Evolutionary conservation across 2,329 filamentous ascomycete species (phyloP).

Genomic region (Pseudocercospora fuligena): DNA sequence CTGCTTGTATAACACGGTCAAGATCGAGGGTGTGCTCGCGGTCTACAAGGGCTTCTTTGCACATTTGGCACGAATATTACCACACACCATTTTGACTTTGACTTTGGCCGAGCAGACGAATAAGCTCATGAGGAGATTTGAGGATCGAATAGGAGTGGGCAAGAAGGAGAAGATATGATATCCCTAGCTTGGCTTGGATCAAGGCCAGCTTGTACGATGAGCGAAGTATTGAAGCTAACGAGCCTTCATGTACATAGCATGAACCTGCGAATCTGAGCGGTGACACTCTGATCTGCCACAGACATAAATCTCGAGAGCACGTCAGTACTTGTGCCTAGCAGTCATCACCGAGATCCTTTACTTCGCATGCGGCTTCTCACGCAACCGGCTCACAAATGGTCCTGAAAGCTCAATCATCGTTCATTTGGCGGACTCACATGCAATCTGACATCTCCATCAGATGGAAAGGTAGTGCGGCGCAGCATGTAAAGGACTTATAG

Average conservation of each 20-base stretch:
- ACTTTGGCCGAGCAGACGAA: constrained; percentile 96
- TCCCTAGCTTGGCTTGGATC: constrained; percentile 2
- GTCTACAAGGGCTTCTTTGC: constrained; percentile 98
- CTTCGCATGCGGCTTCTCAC: too few relatives aligned
- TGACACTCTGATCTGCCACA: not conserved
- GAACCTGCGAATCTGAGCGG: not conserved
- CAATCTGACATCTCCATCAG: too few relatives aligned
- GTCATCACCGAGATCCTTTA: too few relatives aligned
- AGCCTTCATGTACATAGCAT: not conserved
- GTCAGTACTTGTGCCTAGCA: too few relatives aligned
- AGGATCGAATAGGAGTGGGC: constrained; percentile 57
- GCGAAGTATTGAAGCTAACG: not conserved
- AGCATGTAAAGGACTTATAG: too few relatives aligned
- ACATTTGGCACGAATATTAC: constrained; percentile 89
- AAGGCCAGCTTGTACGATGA: constrained; percentile 1
- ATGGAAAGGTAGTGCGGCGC: too few relatives aligned
- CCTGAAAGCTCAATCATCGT: too few relatives aligned
- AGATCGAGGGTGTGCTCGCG: constrained; percentile 86
- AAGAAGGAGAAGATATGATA: constrained; percentile 34
- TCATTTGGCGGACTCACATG: too few relatives aligned
- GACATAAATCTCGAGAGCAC: too few relatives aligned
- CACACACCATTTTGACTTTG: constrained; percentile 82
- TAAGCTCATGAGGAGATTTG: constrained; percentile 82
- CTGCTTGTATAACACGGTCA: constrained; percentile 87
- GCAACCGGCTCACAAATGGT: too few relatives aligned